Conservation (phyloP, 176 grass and related monocot genomes). For the Oryza australiensis region DNA sequence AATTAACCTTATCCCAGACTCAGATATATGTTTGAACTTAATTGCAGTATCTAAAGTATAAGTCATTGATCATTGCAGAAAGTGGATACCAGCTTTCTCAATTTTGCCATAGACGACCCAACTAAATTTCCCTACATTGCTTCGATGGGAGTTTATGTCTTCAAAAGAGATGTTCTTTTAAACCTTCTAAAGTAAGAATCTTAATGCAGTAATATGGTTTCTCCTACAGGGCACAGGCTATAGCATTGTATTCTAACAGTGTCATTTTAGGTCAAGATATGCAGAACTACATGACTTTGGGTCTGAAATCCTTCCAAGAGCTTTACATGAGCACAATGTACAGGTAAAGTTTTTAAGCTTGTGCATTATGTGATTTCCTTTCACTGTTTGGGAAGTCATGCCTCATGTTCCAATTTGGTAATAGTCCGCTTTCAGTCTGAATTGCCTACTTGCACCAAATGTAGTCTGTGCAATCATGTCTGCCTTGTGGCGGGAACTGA, state of each 20-base stretch:
- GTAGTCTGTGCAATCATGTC: not conserved
- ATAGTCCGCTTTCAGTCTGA: not conserved
- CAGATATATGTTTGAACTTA: not conserved
- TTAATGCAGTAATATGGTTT: not conserved
- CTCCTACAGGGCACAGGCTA: not conserved
- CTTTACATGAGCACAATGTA: slow-evolving; percentile 59
- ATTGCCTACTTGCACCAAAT: not conserved
- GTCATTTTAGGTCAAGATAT: slow-evolving; percentile 58
- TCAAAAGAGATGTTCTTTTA: slow-evolving; percentile 64
- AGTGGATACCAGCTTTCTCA: slow-evolving; percentile 48
- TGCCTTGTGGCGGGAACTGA: not conserved
- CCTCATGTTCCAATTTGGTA: not conserved
- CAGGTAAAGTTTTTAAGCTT: slow-evolving; percentile 46
- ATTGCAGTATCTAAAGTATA: not conserved
- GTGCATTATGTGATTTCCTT: not conserved
- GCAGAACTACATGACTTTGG: slow-evolving; percentile 75
- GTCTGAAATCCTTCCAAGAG: slow-evolving; percentile 74
- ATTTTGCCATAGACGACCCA: slow-evolving; percentile 35
- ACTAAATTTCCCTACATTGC: slow-evolving; percentile 67
- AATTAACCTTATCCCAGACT: slow-evolving; percentile 1
- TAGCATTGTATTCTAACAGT: slow-evolving; percentile 1
- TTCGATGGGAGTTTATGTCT: slow-evolving; percentile 81
- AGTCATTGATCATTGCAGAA: slow-evolving; percentile 43
- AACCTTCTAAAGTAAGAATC: slow-evolving; percentile 65
- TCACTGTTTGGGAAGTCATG: not conserved